A percentile compares a stretch with the other conserved stretches of the same genome.
Conservation (phyloP, 345 rosid genomes). For the Brassica cretica region DNA sequence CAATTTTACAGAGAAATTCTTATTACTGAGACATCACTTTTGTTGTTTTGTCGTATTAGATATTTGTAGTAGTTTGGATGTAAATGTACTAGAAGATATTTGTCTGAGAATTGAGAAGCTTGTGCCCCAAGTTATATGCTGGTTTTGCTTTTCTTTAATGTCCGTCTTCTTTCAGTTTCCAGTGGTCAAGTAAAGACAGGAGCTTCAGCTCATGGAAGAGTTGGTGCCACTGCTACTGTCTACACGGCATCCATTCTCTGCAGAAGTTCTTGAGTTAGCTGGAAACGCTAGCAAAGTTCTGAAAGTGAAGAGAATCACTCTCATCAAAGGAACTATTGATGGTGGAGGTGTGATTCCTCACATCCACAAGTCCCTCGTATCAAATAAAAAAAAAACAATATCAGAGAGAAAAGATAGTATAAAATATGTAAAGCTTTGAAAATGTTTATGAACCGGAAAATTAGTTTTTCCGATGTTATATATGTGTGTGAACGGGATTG, state of each 20-base stretch:
- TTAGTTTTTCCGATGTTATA: too few species aligned
- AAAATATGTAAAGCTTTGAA: neutral
- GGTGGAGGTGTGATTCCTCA: too few species aligned
- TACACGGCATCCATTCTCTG: too few species aligned
- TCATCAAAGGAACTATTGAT: too few species aligned
- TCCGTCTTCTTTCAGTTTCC: neutral
- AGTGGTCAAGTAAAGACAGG: too few species aligned
- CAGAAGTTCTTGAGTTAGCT: too few species aligned
- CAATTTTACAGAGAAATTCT: neutral
- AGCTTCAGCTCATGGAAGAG: neutral
- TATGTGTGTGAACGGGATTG: too few species aligned
- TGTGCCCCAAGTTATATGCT: neutral
- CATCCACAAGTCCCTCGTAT: too few species aligned
- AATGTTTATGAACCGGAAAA: neutral
- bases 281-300: too few species aligned
- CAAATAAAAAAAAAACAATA: too few species aligned
- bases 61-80: neutral
- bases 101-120: neutral
- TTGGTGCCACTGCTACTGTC: neutral
- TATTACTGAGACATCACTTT: neutral
- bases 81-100: neutral
- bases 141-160: neutral
- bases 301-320: too few species aligned
- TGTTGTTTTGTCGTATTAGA: neutral
- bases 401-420: neutral